Evolutionary conservation across 768 basidiomycete species (phyloP), one percentile per base, ranked within the genome.

Genomic region (Psilocybe cyanescens): DNA sequence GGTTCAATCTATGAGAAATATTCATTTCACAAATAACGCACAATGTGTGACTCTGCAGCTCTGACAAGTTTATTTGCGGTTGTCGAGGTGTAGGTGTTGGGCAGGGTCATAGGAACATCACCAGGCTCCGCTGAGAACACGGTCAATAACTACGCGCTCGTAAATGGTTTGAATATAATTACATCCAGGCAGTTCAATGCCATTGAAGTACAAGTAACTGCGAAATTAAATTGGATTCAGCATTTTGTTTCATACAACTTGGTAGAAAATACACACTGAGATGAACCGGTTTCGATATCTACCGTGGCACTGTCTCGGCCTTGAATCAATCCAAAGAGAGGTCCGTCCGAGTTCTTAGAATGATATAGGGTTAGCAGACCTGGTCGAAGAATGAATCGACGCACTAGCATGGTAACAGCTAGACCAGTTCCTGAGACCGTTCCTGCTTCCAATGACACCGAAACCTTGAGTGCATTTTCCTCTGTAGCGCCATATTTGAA

Each of bases 321-420:
- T 60, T 67, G 62, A 17, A 71, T 63, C 12, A 71, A 63, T 28
- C 70, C 68, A 8, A 72, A 59, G 11, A 69, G 54, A 30, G 62
- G 60, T 9, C 51, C 59, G 14, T 67, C 64, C 6, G 66, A 64
- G 58, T 67, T 67, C 67, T 72, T 4, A 7, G 12, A 41, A 60
- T 47, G 45, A 29, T 62, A 17, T 68, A 33, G 33, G 59, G 65
- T 17, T 63, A 48, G 8, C 63, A 29, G 33, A 48, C 57, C 29
- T 11, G 33, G 11, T 7, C 4, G 7, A 44, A 44, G 6, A 44
- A 8, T 16, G 8, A 44, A 44, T 44, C 41, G n/a, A 44, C 41
- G 11, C 41, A 44, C 41, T 0, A 44, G 41, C 41, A 44, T 44
- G 3, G 8, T 44, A 44, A 44, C 14, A 12, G 41, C 41, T 12